Evolutionary conservation across 139 green algal species (phyloP).

Genomic region (Micractinium conductrix): DNA sequence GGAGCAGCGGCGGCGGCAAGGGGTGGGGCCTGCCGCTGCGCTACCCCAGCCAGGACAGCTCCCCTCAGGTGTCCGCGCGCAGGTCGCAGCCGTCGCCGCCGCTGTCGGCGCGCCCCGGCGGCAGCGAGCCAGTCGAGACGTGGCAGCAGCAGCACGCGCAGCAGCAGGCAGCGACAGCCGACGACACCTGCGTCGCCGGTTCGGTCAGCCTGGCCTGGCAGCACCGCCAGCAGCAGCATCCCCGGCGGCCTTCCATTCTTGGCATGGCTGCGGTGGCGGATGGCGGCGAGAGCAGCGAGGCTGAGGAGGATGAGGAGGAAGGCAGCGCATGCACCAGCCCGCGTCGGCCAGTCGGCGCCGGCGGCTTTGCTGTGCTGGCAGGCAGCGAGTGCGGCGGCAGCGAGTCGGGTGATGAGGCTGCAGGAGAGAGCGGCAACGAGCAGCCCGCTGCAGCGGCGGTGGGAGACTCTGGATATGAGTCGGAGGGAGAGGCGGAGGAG

Average conservation of each 20-base stretch:
- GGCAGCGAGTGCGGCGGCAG: background rate
- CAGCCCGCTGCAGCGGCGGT: background rate
- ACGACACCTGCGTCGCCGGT: background rate
- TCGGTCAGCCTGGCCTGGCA: background rate
- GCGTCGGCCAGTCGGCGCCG: background rate
- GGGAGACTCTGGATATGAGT: background rate
- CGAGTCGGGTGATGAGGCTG: background rate
- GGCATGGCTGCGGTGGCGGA: too few relatives aligned
- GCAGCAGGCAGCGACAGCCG: background rate
- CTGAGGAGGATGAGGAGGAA: background rate
- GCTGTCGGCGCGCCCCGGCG: background rate
- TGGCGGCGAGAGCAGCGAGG: too few relatives aligned
- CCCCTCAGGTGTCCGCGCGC: background rate
- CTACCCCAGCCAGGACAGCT: conserved; percentile 10
- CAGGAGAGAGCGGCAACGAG: background rate
- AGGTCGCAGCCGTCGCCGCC: background rate
- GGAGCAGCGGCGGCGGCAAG: conserved; percentile 8
- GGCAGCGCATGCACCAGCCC: background rate
- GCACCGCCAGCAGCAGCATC: background rate
- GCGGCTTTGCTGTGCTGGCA: background rate
- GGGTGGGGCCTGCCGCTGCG: background rate
- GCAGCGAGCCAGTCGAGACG: background rate
- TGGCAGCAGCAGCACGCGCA: too few relatives aligned
- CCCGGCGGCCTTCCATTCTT: too few relatives aligned
- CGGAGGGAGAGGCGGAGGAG: background rate